These are phyloP conservation scores for Begonia peltatifolia DNA, from an alignment of 306 rosid species.

Conservation along the genomic window DNA sequence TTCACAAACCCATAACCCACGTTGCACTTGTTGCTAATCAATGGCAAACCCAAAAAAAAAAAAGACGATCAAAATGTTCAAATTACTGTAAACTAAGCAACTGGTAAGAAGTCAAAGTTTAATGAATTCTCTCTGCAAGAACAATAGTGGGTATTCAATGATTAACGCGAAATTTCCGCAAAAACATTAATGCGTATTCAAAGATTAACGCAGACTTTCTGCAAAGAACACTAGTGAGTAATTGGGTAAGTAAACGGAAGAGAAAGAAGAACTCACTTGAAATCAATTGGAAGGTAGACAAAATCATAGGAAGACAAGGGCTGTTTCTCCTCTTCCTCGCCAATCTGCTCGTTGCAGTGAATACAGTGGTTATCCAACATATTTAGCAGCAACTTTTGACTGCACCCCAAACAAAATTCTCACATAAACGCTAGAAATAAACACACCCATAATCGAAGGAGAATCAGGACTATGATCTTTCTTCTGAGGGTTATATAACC, in stretches of 20 bases:
- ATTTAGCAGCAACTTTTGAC: slow-evolving; percentile 75
- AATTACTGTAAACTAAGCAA: background rate
- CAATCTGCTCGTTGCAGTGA: slow-evolving; percentile 67
- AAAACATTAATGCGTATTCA: background rate
- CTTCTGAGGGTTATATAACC: background rate
- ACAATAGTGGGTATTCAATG: too few species aligned
- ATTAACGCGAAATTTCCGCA: too few species aligned
- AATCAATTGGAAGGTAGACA: slow-evolving; percentile 92
- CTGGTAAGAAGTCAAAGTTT: too few species aligned
- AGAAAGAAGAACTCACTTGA: slow-evolving; percentile 34
- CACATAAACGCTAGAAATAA: slow-evolving; percentile 1
- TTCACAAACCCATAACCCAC: background rate
- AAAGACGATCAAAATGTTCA: background rate
- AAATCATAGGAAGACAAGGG: slow-evolving; percentile 78
- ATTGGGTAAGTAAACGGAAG: background rate
- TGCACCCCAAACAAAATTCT: slow-evolving; percentile 12
- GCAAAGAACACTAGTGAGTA: background rate
- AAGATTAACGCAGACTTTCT: background rate
- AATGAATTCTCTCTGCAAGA: too few species aligned
- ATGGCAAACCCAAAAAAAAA: background rate
- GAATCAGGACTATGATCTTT: background rate
- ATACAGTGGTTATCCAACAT: slow-evolving; percentile 97
- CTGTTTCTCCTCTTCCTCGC: slow-evolving; percentile 26
- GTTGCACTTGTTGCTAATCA: background rate
- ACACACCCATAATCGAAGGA: background rate